These are phyloP conservation scores for Blepharisma japonicum DNA, from an alignment of 73 alveolate genomes.

Conservation along the genomic window DNA sequence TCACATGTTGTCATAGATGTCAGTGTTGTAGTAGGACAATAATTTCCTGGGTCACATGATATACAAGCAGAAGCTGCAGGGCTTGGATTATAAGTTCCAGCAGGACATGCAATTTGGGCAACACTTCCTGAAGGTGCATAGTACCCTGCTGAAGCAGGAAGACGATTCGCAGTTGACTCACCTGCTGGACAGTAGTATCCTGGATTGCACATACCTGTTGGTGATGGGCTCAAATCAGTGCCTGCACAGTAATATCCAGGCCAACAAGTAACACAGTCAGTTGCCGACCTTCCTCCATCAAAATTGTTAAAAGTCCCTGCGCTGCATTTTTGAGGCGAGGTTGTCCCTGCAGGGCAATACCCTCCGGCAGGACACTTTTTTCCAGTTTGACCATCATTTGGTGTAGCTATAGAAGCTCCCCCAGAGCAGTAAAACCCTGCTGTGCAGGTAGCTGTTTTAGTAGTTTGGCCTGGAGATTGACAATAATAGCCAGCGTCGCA, in stretches of 20 bases:
- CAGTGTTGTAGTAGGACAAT: slow-evolving; percentile 50
- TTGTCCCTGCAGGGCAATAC: slow-evolving; percentile 68
- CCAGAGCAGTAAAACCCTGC: slow-evolving; percentile 69
- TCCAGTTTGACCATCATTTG: slow-evolving; percentile 53
- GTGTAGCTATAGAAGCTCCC: slow-evolving; percentile 56
- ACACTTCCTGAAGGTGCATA: slow-evolving; percentile 52
- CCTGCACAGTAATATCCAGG: slow-evolving; percentile 57
- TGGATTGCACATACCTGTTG: slow-evolving; percentile 33
- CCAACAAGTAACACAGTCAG: slow-evolving; percentile 56
- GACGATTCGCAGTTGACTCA: slow-evolving; percentile 3
- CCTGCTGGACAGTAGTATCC: slow-evolving; percentile 43
- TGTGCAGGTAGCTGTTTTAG: slow-evolving; percentile 63
- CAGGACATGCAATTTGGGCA: slow-evolving; percentile 40
- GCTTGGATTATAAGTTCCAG: slow-evolving; percentile 42
- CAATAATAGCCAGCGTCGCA: slow-evolving; percentile 65
- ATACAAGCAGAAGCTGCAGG: slow-evolving; percentile 32
- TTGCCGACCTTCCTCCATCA: slow-evolving; percentile 52
- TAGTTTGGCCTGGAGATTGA: slow-evolving; percentile 49
- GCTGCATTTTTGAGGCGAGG: slow-evolving; percentile 56
- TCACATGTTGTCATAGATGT: slow-evolving; percentile 36
- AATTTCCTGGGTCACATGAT: slow-evolving; percentile 46
- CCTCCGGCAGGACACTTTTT: slow-evolving; percentile 84
- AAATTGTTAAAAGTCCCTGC: slow-evolving; percentile 66
- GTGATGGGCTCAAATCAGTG: slow-evolving; percentile 11
- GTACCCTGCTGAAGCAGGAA: slow-evolving; percentile 36